Evolutionary conservation across 495 filamentous ascomycete species (phyloP).

Genomic region (Amniculicola lignicola): DNA sequence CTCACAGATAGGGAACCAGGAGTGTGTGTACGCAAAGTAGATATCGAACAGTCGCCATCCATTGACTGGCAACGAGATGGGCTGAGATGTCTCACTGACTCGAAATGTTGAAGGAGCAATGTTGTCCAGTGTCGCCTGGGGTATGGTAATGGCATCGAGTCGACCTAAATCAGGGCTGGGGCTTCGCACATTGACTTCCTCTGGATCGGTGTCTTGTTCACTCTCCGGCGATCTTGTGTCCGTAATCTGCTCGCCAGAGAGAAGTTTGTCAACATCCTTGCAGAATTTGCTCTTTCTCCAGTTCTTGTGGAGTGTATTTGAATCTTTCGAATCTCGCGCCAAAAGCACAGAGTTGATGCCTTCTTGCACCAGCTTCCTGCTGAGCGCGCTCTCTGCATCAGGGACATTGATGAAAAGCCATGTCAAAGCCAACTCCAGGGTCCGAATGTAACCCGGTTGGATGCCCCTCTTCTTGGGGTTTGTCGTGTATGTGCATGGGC

Average conservation of each 20-base stretch:
- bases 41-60: slow-evolving; percentile 65
- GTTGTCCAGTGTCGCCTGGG: not conserved
- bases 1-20: slow-evolving; percentile 69
- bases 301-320: slow-evolving; percentile 36
- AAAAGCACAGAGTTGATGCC: slow-evolving; percentile 21
- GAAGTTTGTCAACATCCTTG: slow-evolving; percentile 38
- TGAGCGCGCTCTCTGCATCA: slow-evolving; percentile 39
- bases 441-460: slow-evolving; percentile 61
- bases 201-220: slow-evolving; percentile 4
- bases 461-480: slow-evolving; percentile 70
- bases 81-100: not conserved
- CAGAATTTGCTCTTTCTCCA: slow-evolving; percentile 37
- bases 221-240: slow-evolving; percentile 27
- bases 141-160: not conserved
- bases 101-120: not conserved
- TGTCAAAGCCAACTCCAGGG: slow-evolving; percentile 53
- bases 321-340: slow-evolving; percentile 28
- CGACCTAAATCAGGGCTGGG: not conserved
- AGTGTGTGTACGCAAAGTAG: slow-evolving; percentile 70
- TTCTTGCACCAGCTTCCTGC: slow-evolving; percentile 18
- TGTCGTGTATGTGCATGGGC: slow-evolving; percentile 64
- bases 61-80: slow-evolving; percentile 54
- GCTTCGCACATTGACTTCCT: too few relatives aligned
- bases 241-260: slow-evolving; percentile 24
- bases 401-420: slow-evolving; percentile 42